Conservation (phyloP, 208 protist genomes). For the Trypanosoma mega region DNA sequence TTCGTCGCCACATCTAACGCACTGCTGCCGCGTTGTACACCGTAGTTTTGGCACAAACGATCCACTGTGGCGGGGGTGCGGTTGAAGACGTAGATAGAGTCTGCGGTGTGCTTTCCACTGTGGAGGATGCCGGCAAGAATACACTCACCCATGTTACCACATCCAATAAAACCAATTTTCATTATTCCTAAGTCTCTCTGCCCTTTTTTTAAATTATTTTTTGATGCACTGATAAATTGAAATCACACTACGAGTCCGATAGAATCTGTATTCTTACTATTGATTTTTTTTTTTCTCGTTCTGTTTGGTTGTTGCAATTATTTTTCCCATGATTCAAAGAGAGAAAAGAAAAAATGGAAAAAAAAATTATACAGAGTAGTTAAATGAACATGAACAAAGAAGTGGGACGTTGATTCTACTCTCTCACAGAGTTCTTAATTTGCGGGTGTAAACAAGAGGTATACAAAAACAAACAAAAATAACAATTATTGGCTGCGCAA, state of each 20-base stretch:
- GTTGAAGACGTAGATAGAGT: conserved; percentile 78
- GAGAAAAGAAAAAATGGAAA: too few species aligned
- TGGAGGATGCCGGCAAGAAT: conserved; percentile 80
- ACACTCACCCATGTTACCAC: conserved; percentile 92
- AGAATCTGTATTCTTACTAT: too few species aligned
- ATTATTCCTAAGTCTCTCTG: conserved; percentile 13
- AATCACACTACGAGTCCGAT: too few species aligned
- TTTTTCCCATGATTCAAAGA: too few species aligned
- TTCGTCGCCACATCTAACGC: conserved; percentile 55
- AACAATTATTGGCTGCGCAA: too few species aligned
- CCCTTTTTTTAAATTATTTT: too few species aligned
- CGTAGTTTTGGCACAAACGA: conserved; percentile 44
- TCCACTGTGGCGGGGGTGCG: conserved; percentile 41
- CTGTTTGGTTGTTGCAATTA: too few species aligned
- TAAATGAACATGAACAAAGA: too few species aligned
- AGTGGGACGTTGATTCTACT: too few species aligned
- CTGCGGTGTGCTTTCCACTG: conserved; percentile 21
- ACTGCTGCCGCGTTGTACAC: conserved; percentile 32
- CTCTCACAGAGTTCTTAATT: not conserved
- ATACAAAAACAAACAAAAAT: not conserved
- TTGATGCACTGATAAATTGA: too few species aligned
- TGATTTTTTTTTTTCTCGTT: too few species aligned
- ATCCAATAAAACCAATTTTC: conserved; percentile 92
- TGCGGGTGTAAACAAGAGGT: not conserved
- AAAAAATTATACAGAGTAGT: too few species aligned